phyloP scores from a whole-genome alignment of 345 rosid species.

The Eucalyptus polyanthemos region DNA sequence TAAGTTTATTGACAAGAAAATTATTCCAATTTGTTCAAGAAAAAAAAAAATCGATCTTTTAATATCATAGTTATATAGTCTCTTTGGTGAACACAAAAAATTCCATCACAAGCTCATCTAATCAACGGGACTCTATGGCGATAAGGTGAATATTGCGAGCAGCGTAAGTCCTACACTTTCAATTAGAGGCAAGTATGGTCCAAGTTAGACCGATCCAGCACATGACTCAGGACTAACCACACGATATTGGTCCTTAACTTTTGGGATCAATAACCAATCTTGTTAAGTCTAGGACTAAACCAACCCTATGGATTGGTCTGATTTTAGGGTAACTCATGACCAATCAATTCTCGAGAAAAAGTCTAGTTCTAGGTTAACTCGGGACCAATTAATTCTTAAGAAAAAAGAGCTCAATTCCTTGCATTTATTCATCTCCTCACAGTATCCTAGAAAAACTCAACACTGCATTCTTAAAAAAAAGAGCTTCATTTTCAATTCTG shows the following conservation, averaged over 20 bases:
- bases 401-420: conserved; percentile 12
- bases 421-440: conserved; percentile 56
- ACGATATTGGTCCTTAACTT: fast-evolving
- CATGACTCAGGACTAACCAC: neutral
- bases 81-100: neutral
- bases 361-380: too few species aligned
- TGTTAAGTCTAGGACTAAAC: too few species aligned
- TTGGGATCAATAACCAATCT: fast-evolving
- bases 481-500: too few species aligned
- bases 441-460: conserved; percentile 16
- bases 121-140: neutral
- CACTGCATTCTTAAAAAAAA: neutral
- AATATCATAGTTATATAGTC: neutral
- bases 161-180: too few species aligned
- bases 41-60: neutral
- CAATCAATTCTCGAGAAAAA: too few species aligned
- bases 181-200: too few species aligned
- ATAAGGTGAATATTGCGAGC: neutral
- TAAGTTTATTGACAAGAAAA: neutral
- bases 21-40: neutral
- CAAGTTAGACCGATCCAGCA: neutral
- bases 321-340: too few species aligned
- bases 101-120: neutral
- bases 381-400: too few species aligned
- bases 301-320: neutral